Evolutionary conservation across 2,329 filamentous ascomycete genomes (phyloP), one percentile per base, ranked within the genome.

Genomic region (Mollisia scopiformis): DNA sequence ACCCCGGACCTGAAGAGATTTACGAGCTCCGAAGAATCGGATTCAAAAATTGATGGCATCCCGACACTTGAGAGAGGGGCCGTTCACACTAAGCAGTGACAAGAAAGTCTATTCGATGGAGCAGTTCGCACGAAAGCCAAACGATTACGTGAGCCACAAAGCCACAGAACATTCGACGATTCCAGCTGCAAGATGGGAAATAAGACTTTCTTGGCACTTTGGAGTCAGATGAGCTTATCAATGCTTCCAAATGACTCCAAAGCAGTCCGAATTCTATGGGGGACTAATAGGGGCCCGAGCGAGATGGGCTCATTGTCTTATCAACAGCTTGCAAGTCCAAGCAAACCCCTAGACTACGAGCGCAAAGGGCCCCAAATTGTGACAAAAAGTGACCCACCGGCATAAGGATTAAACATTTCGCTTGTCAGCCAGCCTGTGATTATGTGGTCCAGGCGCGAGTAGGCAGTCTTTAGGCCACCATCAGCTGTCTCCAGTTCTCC

Each of bases 91-190:
- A 25, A 25, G 41, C 8, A 14, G 3, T 21, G 19, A 19, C 23
- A 50, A 57, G 55, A 35, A 50, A 57, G 41, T 16, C 41, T 50
- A 49, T 49, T 49, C 41, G 41, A 57, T 47, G 55, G 43, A n/a
- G n/a, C n/a, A n/a, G 28, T 13, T 43, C 23, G 7, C 16, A 21
- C 8, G 16, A 7, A 28, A 16, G 25, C 11, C 13, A 13, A 47
- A n/a, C 21, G 23, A 11, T 47, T n/a, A 47, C 43, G 43, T 47
- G n/a, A 47, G 31, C 31, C 16, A 21, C 6, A 10, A 10, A 47
- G 13, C 25, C 31, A 10, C 31, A 4, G 43, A 14, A 16, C 10
- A 14, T 27, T 10, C 43, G 43, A 27, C n/a, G 21, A 27, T 47
- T 27, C 41, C 41, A 46, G 41, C 41, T 11, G 41, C 41, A 25